phyloP scores from a whole-genome alignment of 208 protist genomes.

The Acanthamoeba sp. region DNA sequence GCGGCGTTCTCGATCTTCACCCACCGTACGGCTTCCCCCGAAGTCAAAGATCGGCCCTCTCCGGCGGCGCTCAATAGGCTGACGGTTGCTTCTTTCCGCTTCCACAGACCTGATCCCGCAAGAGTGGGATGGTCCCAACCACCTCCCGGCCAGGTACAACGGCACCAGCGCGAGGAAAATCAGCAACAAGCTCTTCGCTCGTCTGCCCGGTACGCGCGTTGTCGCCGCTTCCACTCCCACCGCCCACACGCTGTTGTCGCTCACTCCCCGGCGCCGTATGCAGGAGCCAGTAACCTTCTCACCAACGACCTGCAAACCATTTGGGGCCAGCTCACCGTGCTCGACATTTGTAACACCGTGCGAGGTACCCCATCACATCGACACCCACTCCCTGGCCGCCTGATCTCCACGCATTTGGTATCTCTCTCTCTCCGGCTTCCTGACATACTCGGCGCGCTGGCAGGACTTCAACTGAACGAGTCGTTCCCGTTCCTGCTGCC shows the following conservation, averaged over 20 bases:
- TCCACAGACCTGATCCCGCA: background rate
- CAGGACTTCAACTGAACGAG: background rate
- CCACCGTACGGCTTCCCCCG: background rate
- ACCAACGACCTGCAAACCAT: constrained; percentile 63
- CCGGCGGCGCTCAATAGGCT: background rate
- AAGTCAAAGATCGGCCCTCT: background rate
- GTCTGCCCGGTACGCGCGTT: background rate
- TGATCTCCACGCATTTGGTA: too few relatives aligned
- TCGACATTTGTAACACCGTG: constrained; percentile 68
- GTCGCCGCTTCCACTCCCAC: background rate
- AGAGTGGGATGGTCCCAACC: background rate
- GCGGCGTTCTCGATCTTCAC: background rate
- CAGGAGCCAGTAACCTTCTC: background rate
- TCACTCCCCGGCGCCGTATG: too few relatives aligned
- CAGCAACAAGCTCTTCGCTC: constrained; percentile 18
- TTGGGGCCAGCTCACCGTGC: constrained; percentile 62
- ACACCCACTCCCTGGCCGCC: background rate
- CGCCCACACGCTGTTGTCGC: background rate
- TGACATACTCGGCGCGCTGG: background rate
- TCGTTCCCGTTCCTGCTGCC: background rate
- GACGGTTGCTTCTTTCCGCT: background rate
- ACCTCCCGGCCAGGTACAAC: background rate
- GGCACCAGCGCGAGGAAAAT: background rate
- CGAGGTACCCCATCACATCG: background rate
- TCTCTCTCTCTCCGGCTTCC: too few relatives aligned